A percentile compares a stretch with the other conserved stretches of the same genome.
phyloP scores from a whole-genome alignment of 1,284 basidiomycete species.

The Irpex sp. region DNA sequence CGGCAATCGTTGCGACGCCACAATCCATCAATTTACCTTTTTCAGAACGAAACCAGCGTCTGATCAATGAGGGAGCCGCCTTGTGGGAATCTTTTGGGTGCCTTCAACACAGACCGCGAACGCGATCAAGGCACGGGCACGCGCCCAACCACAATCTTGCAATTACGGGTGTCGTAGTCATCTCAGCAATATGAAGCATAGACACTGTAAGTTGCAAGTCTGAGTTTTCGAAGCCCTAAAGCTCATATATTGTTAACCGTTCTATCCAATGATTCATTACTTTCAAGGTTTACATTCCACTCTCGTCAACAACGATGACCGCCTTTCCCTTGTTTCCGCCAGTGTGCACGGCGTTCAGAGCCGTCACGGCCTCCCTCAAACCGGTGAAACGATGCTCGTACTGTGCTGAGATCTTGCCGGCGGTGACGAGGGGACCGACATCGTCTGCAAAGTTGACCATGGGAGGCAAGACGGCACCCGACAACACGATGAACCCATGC shows the following conservation, averaged over 20 bases:
- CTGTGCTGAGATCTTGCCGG: constrained; percentile 54
- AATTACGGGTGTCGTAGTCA: not conserved
- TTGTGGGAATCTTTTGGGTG: too few relatives aligned
- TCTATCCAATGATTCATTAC: too few relatives aligned
- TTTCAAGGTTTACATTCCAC: not conserved
- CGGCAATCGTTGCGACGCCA: not conserved
- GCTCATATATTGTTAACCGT: too few relatives aligned
- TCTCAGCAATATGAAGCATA: not conserved
- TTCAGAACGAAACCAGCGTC: not conserved
- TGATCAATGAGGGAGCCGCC: not conserved
- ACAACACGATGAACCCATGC: constrained; percentile 10
- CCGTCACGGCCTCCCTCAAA: constrained; percentile 48
- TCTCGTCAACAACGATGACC: constrained; percentile 30
- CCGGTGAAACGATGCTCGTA: constrained; percentile 45
- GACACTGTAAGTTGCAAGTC: not conserved
- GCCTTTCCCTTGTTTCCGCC: constrained; percentile 57
- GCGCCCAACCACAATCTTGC: not conserved
- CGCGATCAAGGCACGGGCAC: not conserved
- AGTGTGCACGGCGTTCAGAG: constrained; percentile 44
- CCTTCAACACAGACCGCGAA: not conserved
- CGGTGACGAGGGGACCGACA: constrained; percentile 44
- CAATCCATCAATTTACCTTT: not conserved
- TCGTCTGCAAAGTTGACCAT: constrained; percentile 42
- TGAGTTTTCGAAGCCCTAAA: not conserved
- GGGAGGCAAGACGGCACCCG: constrained; percentile 4